Evolutionary conservation across 140 eudicot genomes (phyloP).

Genomic region (Stevia rebaudiana): DNA sequence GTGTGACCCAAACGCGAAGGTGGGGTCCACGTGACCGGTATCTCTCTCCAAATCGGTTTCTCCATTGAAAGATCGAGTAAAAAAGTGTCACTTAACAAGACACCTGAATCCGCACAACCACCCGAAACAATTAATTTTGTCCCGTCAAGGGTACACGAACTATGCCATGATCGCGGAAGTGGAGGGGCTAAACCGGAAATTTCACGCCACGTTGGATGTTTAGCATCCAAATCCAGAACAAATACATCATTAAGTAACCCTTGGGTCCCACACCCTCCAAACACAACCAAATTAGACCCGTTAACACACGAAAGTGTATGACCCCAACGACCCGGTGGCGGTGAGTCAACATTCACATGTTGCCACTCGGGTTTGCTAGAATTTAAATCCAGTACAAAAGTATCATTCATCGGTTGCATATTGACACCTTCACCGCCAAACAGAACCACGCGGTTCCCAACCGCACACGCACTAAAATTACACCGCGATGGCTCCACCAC

Average conservation of each 20-base stretch:
- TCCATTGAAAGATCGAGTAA: slow-evolving; percentile 77
- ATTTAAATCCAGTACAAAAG: slow-evolving; percentile 67
- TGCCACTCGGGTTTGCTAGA: slow-evolving; percentile 78
- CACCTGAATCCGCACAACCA: slow-evolving; percentile 94
- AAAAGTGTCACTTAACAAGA: slow-evolving; percentile 72
- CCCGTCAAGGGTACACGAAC: slow-evolving; percentile 89
- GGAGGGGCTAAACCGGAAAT: slow-evolving; percentile 85
- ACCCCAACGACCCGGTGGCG: slow-evolving; percentile 90
- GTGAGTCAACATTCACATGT: slow-evolving; percentile 69
- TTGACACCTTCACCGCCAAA: slow-evolving; percentile 90
- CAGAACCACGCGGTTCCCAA: slow-evolving; percentile 79
- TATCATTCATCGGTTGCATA: slow-evolving; percentile 88
- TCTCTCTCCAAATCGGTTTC: slow-evolving; percentile 88
- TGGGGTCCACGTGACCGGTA: slow-evolving; percentile 80
- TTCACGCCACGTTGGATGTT: slow-evolving; percentile 86
- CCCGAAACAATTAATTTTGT: slow-evolving; percentile 79
- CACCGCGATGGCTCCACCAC: slow-evolving; percentile 85
- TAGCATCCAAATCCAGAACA: slow-evolving; percentile 71
- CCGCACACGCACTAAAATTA: slow-evolving; percentile 91
- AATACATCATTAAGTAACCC: slow-evolving; percentile 79
- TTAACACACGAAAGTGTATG: slow-evolving; percentile 74
- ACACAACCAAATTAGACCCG: slow-evolving; percentile 67
- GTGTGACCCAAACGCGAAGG: slow-evolving; percentile 90
- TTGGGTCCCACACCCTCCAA: slow-evolving; percentile 86
- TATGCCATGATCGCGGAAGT: slow-evolving; percentile 86